Evolutionary conservation across 176 grass and related monocot species (phyloP).

Genomic region (Poa pratensis): DNA sequence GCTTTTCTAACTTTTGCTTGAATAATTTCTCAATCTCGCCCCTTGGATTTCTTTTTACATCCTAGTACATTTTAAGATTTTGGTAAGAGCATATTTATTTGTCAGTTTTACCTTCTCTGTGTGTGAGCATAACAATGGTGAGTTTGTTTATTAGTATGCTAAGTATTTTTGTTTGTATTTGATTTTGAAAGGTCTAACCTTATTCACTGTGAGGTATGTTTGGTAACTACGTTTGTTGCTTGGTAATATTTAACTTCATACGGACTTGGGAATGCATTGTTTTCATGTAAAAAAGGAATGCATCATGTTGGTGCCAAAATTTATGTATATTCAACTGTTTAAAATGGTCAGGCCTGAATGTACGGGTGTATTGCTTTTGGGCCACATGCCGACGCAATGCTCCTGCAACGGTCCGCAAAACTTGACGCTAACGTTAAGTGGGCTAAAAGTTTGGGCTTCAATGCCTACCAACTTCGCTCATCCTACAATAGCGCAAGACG

Average conservation of each 20-base stretch:
- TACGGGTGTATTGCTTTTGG: no score
- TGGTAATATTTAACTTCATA: background rate
- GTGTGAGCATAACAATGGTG: background rate
- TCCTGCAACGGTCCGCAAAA: background rate
- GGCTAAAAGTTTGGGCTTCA: background rate
- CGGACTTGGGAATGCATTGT: background rate
- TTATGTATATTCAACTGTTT: background rate
- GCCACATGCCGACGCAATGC: background rate
- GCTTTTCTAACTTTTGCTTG: background rate
- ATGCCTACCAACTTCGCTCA: background rate
- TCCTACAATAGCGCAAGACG: background rate
- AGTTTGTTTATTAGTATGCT: background rate
- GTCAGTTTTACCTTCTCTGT: background rate
- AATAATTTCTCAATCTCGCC: background rate
- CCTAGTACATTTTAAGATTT: background rate
- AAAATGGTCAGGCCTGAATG: background rate
- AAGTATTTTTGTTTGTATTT: background rate
- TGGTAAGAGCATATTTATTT: background rate
- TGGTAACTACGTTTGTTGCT: background rate
- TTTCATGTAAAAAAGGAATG: no score
- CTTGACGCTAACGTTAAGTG: background rate
- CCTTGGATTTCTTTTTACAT: constrained; percentile 6
- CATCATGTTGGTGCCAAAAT: background rate
- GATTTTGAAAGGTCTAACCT: background rate
- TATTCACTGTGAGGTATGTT: background rate